Evolutionary conservation across 73 alveolate species (phyloP).

Genomic region (Paramecium sonneborni): DNA sequence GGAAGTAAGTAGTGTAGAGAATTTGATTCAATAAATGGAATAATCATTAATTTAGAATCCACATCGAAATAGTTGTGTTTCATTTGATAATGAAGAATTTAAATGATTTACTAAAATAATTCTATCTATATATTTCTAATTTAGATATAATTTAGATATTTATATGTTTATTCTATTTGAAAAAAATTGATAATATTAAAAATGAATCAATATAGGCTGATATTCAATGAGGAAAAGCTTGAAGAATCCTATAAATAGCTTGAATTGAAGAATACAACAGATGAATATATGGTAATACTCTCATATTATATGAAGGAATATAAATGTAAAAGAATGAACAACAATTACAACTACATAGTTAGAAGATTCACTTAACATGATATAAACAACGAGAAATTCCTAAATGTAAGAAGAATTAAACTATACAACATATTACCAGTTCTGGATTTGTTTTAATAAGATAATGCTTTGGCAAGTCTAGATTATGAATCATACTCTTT

Average conservation of each 20-base stretch:
- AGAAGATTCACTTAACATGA: not conserved
- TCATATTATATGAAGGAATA: not conserved
- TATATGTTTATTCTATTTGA: not conserved
- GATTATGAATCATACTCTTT: not conserved
- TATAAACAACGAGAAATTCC: not conserved
- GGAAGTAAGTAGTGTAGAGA: not conserved
- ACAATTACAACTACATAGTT: not conserved
- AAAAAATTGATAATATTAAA: not conserved
- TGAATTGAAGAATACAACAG: not conserved
- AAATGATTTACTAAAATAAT: not conserved
- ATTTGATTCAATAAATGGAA: not conserved
- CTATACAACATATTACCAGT: not conserved
- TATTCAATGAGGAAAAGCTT: not conserved
- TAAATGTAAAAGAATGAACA: not conserved
- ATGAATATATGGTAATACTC: not conserved
- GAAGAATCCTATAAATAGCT: not conserved
- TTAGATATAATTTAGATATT: not conserved
- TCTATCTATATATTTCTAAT: not conserved
- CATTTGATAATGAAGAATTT: not conserved
- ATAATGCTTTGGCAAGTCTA: not conserved
- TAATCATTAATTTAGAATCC: not conserved
- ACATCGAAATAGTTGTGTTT: constrained; percentile 12
- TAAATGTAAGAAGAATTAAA: not conserved
- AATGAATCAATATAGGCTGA: not conserved
- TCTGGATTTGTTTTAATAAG: not conserved